A percentile compares a stretch with the other conserved stretches of the same genome.
Conservation (phyloP, 2,329 filamentous ascomycete genomes). For the Aspergillus candidus region DNA sequence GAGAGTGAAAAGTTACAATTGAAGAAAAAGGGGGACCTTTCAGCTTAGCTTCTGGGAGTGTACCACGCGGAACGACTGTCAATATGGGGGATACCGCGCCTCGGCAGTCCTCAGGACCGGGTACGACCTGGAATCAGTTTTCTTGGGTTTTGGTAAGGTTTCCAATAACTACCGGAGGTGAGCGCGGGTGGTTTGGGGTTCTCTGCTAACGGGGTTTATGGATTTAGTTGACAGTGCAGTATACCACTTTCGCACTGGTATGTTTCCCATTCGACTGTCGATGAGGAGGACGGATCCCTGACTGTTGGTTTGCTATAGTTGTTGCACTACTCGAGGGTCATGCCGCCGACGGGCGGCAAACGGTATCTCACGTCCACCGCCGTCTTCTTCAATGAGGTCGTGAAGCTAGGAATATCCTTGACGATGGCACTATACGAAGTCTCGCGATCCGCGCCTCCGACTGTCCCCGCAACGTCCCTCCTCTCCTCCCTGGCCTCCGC, state of each 20-base stretch:
- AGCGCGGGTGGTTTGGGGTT: neutral
- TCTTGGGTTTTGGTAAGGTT: constrained; percentile 38
- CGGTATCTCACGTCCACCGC: constrained; percentile 92
- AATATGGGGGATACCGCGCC: constrained; percentile 30
- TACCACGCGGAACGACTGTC: neutral
- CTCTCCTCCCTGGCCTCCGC: constrained; percentile 72
- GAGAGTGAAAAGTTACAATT: too few species aligned
- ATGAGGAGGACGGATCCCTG: constrained; percentile 6
- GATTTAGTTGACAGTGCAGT: constrained; percentile 39
- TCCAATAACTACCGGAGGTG: neutral
- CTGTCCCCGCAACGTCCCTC: constrained; percentile 71
- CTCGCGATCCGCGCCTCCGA: constrained; percentile 68
- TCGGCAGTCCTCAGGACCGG: constrained; percentile 29
- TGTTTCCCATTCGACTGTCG: constrained; percentile 12
- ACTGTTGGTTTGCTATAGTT: constrained; percentile 49
- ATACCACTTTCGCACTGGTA: constrained; percentile 41
- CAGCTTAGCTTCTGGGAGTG: too few species aligned
- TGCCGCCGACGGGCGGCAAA: constrained; percentile 76
- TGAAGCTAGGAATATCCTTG: constrained; percentile 81
- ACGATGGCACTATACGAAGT: constrained; percentile 85
- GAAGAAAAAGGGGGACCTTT: too few species aligned
- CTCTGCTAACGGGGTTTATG: constrained; percentile 6
- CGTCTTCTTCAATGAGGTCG: constrained; percentile 85
- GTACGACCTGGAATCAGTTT: constrained; percentile 26
- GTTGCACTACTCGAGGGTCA: constrained; percentile 90